A percentile compares a stretch with the other conserved stretches of the same genome.
Evolutionary conservation across 768 basidiomycete species (phyloP).

Genomic region (Astraeus odoratus): DNA sequence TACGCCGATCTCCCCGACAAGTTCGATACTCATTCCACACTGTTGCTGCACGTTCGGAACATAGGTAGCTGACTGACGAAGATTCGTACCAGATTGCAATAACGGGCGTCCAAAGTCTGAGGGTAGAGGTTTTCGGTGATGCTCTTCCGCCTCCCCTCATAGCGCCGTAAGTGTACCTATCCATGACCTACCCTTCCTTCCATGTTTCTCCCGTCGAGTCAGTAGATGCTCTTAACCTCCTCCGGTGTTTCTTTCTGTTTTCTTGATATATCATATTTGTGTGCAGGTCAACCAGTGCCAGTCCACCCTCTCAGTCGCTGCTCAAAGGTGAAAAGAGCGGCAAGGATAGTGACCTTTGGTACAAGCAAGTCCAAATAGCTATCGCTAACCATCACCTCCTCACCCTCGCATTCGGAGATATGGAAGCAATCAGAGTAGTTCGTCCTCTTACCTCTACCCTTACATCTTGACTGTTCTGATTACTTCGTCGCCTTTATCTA

Average conservation of each 20-base stretch:
- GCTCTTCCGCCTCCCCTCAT: slow-evolving; percentile 80
- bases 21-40: slow-evolving; percentile 5
- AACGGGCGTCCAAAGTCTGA: slow-evolving; percentile 72
- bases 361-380: slow-evolving; percentile 53
- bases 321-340: slow-evolving; percentile 56
- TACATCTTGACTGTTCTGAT: neutral
- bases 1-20: slow-evolving; percentile 9
- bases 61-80: slow-evolving; percentile 63
- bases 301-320: slow-evolving; percentile 43
- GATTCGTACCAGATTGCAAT: slow-evolving; percentile 86
- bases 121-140: slow-evolving; percentile 83
- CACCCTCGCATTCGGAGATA: slow-evolving; percentile 76
- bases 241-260: slow-evolving; percentile 15
- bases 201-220: slow-evolving; percentile 84
- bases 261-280: slow-evolving; percentile 26
- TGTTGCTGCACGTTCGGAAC: slow-evolving; percentile 17
- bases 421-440: slow-evolving; percentile 78
- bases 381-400: slow-evolving; percentile 69
- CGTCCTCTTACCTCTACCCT: slow-evolving; percentile 10
- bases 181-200: slow-evolving; percentile 14
- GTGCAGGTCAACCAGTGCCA: slow-evolving; percentile 59
- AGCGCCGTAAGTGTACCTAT: slow-evolving; percentile 54
- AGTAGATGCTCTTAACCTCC: slow-evolving; percentile 45
- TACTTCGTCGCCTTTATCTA: slow-evolving; percentile 19
- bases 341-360: slow-evolving; percentile 58